phyloP scores from a whole-genome alignment of 768 basidiomycete genomes.

The Rhizopogon vulgaris region DNA sequence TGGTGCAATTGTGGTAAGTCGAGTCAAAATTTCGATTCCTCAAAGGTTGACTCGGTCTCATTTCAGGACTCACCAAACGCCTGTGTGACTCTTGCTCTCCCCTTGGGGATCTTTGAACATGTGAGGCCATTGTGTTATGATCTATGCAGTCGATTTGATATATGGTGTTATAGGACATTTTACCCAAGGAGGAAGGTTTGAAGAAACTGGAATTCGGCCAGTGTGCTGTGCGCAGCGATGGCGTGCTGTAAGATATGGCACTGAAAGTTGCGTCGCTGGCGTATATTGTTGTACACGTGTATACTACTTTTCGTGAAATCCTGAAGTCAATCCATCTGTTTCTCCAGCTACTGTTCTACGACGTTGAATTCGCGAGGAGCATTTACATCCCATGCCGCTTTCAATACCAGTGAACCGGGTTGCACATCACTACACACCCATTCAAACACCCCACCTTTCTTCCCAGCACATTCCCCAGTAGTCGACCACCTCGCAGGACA shows the following conservation, averaged over 20 bases:
- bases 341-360: slow-evolving; percentile 5
- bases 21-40: neutral
- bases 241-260: slow-evolving; percentile 31
- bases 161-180: slow-evolving; percentile 45
- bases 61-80: slow-evolving; percentile 69
- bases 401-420: slow-evolving; percentile 19
- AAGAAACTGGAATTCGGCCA: slow-evolving; percentile 55
- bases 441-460: slow-evolving; percentile 19
- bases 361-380: slow-evolving; percentile 15
- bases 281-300: neutral
- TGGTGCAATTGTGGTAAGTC: slow-evolving; percentile 59
- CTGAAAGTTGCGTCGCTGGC: no score
- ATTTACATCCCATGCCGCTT: slow-evolving; percentile 23
- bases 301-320: no score
- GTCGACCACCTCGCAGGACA: slow-evolving; percentile 17
- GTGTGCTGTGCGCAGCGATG: slow-evolving; percentile 62
- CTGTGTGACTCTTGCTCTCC: slow-evolving; percentile 67
- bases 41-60: neutral
- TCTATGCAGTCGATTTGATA: neutral
- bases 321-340: no score
- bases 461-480: slow-evolving; percentile 11
- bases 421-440: slow-evolving; percentile 21
- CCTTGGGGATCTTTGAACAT: slow-evolving; percentile 72
- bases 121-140: slow-evolving; percentile 28
- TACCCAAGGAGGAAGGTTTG: slow-evolving; percentile 59